These are phyloP conservation scores for Strobilomyces echinocephalus DNA, from an alignment of 768 basidiomycete genomes.

Conservation along the genomic window DNA sequence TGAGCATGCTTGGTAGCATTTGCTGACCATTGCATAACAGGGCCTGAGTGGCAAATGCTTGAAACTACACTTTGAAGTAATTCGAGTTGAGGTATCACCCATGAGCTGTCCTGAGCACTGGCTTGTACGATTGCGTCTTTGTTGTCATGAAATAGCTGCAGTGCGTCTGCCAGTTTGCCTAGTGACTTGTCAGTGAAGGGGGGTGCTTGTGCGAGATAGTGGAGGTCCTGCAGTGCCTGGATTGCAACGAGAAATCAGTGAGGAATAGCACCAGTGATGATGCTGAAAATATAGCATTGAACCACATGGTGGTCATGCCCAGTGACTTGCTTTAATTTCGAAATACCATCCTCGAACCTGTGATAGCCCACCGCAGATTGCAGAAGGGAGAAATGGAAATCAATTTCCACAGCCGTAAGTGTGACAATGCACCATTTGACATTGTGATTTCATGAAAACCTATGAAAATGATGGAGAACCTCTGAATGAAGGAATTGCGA, in stretches of 20 bases:
- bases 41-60: not conserved
- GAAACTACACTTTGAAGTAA: not conserved
- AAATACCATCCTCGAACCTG: not conserved
- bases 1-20: not conserved
- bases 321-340: not conserved
- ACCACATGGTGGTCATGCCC: not conserved
- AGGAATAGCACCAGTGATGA: not conserved
- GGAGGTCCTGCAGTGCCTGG: not conserved
- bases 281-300: not conserved
- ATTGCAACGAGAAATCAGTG: not conserved
- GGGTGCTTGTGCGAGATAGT: not conserved
- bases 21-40: not conserved
- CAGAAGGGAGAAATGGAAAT: not conserved
- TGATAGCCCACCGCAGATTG: not conserved
- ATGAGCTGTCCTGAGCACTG: not conserved
- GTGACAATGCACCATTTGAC: not conserved
- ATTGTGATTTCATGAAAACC: not conserved
- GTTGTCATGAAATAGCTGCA: not conserved
- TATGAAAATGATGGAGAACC: not conserved
- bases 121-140: not conserved
- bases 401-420: not conserved
- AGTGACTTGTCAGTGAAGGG: not conserved
- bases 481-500: not conserved
- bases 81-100: not conserved
- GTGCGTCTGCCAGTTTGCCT: not conserved